Evolutionary conservation across 352 stramenopile species (phyloP), one percentile per base, ranked within the genome.

Genomic region (Phytophthora parvispora): DNA sequence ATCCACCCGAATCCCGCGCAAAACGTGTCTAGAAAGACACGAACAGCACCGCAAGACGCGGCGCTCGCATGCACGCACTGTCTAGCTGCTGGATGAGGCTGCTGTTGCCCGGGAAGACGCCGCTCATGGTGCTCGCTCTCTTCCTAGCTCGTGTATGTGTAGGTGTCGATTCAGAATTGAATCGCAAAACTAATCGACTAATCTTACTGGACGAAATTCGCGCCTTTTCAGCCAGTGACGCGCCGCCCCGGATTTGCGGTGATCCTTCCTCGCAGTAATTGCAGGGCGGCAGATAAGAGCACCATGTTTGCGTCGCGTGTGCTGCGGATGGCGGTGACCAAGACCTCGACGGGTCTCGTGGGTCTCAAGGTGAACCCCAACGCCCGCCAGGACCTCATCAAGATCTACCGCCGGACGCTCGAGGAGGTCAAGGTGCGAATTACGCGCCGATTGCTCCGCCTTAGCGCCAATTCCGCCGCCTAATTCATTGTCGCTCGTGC

Each of bases 311-410:
- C 85, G 63, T 90, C 89, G 43, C 86, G 87, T 72, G 77, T 93
- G 77, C 77, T 96, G 70, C 83, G 83, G 52, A 94, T 95, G 86
- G 87, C 87, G 53, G 88, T 94, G 73, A 91, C 78, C 60, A 97
- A 97, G 84, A 95, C 88, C 55, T 84, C 88, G 65, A 97, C 90
- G 75, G 90, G 90, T 62, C 77, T 97, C 73, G 88, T 95, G 51
- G 90, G 90, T 60, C 72, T 97, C 12, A 76, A 86, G 10, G 90
- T 97, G 47, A 95, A 97, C 76, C 77, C 75, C n/a, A 92, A 95
- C 58, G 89, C 82, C 31, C 90, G 90, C 31, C 72, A 86, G 72
- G 87, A 96, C 61, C 86, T 97, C 68, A 94, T 97, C 73, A 77
- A 83, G 55, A 78, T 96, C 60, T 95, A 96, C 75, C 81, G 90